Base-by-base conservation (phyloP, 495 filamentous ascomycete species). In the Penicillium tannophilum region DNA sequence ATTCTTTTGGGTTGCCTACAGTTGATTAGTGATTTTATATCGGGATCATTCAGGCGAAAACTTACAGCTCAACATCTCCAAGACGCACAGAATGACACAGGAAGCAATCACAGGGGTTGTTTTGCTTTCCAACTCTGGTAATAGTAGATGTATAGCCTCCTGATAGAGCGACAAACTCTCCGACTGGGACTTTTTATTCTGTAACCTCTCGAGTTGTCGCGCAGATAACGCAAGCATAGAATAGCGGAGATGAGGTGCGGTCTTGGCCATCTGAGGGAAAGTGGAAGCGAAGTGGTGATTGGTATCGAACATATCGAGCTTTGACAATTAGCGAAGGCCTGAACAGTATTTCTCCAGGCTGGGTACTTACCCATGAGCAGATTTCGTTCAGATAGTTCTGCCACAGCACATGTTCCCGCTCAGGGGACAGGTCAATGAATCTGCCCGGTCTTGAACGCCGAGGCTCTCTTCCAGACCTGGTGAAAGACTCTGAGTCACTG, bases 251-350 rank as follows among this genome's bases (percentile, higher is more conserved):
- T 76, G 72, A 6, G 71, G 61, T 1, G 74, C 66, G 17, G 70
- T 66, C 35, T 72, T 73, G 43, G 75, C 70, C 62, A 79, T 69
- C 14, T 71, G 61, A 8, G 76, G 73, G 30, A 79, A 71, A 11
- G 71, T 75, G 1, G 69, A 71, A 33, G 73, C 72, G 61, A 81
- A 81, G 52, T 77, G 70, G 7, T 72, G 73, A 55, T 74, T 61
- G 31, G 69, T 69, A 55, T 79, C 78, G 54, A 81, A 81, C 74
- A 77, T 81, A 57, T 81, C 78, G 11, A 79, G 76, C 77, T 61
- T 9, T 39, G 17, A 26, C 1, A 4, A 35, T 56, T 33, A 57
- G 54, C 28, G 1, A 45, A 44, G 0, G 2, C 26, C 39, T 17
- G 8, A 44, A 44, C 17, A 20, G 14, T 36, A 36, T n/a, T 28